Base-by-base conservation (phyloP, 2,329 filamentous ascomycete species). In the Alternaria sp. region DNA sequence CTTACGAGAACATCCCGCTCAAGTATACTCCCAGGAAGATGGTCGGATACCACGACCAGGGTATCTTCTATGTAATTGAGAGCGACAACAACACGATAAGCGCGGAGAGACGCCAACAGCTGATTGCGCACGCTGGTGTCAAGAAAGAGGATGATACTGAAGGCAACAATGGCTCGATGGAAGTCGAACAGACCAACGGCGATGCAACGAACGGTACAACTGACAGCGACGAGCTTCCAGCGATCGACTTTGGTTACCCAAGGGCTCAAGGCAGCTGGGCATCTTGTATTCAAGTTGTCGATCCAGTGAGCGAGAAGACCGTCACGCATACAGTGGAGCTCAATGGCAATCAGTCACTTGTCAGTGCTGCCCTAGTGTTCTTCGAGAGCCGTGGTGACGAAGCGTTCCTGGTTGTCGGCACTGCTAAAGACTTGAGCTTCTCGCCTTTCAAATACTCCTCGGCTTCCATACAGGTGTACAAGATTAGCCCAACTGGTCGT, bases 31-130 rank as follows among this genome's bases (percentile, higher is more conserved):
- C 96, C 2, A 90, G 92, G 58, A 90, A 90, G 68, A 89, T 99
- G 69, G 86, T 93, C 29, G 91, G 92, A 64, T 92, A 98, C 73
- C 94, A 94, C 0, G 91, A 95, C 5, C 86, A 92, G 51, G 90
- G 92, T 14, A 84, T 96, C 24, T 99, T 97, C 77, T 99, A 98
- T 74, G 93, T 94, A 6, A 92, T 97, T 51, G 92, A 97, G 79
- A 87, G 93, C 10, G 96, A 99, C 65, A 96, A 95, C 75, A 96
- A 97, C 72, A 92, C 93, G 0, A 83, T 99, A 2, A 89, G 93
- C 1, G 88, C 90, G 5, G 86, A 90, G n/a, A 89, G 93, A 7
- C 87, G 89, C 54, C 83, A 86, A n/a, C 86, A 89, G 63, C 83
- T 97, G 1, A 82, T 96, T 10, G 85, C 89, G 31, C 90, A 95